Evolutionary conservation across 306 rosid genomes (phyloP).

Genomic region (Sicyos edulis): DNA sequence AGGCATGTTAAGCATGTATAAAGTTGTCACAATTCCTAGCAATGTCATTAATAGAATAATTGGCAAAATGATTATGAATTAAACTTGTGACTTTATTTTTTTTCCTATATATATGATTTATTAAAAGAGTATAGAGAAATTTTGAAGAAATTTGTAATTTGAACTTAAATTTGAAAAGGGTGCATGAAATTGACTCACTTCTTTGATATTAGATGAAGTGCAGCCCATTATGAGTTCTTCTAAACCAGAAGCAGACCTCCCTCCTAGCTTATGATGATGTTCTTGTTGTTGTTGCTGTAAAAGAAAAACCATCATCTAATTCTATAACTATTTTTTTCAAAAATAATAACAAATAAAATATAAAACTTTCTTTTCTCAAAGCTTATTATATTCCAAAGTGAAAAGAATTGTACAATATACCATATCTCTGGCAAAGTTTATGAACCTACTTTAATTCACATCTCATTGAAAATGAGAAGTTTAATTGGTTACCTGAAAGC

Average conservation of each 20-base stretch:
- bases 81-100: too few relatives aligned
- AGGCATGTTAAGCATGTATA: too few relatives aligned
- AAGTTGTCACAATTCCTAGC: too few relatives aligned
- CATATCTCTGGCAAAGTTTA: not conserved
- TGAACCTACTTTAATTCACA: too few relatives aligned
- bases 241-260: slow-evolving; percentile 86
- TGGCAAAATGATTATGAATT: too few relatives aligned
- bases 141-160: too few relatives aligned
- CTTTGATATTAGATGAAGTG: slow-evolving; percentile 77
- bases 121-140: too few relatives aligned
- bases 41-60: too few relatives aligned
- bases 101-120: too few relatives aligned
- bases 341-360: too few relatives aligned
- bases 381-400: slow-evolving; percentile 12
- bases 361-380: not conserved
- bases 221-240: slow-evolving; percentile 99
- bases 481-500: slow-evolving; percentile 52
- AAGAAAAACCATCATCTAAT: slow-evolving; percentile 12
- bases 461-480: too few relatives aligned
- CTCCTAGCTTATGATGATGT: slow-evolving; percentile 71
- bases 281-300: slow-evolving; percentile 33
- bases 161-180: slow-evolving; percentile 29
- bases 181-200: slow-evolving; percentile 57
- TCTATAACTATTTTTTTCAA: not conserved
- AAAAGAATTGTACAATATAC: slow-evolving; percentile 1